Percentiles rank a stretch among this genome's conserved stretches.
These are phyloP conservation scores for Candolleomyces aberdarensis DNA, from an alignment of 768 basidiomycete species.

Conservation along the genomic window DNA sequence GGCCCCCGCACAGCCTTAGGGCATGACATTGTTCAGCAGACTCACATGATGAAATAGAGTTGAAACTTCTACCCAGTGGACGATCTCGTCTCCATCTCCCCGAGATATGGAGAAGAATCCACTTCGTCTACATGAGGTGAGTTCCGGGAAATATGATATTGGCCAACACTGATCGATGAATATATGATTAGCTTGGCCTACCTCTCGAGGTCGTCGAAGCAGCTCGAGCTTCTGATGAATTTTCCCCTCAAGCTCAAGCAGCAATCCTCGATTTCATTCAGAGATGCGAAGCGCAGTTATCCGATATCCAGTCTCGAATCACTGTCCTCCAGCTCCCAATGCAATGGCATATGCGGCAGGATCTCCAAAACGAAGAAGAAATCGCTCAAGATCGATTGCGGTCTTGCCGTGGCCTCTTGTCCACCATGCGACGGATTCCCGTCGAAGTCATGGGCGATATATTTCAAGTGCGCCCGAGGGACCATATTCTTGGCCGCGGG, in stretches of 20 bases:
- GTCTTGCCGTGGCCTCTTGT: not conserved
- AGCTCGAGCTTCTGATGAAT: not conserved
- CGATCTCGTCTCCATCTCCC: no score
- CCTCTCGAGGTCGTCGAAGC: not conserved
- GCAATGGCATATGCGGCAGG: not conserved
- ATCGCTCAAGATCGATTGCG: not conserved
- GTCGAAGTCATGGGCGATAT: not conserved
- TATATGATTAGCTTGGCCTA: not conserved
- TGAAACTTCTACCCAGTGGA: no score
- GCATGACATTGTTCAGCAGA: no score
- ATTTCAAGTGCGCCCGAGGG: not conserved
- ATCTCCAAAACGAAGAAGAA: not conserved
- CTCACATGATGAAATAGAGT: conserved; percentile 33
- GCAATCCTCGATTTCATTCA: no score
- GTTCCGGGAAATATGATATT: no score
- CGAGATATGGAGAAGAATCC: no score
- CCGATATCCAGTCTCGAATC: not conserved
- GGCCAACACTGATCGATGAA: no score
- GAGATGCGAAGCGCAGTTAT: no score
- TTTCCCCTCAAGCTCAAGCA: no score
- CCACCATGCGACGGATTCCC: not conserved
- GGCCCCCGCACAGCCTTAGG: no score
- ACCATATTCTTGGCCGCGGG: no score
- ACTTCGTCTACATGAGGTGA: no score
- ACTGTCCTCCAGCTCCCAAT: not conserved